A percentile compares a stretch with the other conserved stretches of the same genome.
These are phyloP conservation scores for Starmerella davenportii DNA, from an alignment of 805 yeast genomes.

Conservation along the genomic window DNA sequence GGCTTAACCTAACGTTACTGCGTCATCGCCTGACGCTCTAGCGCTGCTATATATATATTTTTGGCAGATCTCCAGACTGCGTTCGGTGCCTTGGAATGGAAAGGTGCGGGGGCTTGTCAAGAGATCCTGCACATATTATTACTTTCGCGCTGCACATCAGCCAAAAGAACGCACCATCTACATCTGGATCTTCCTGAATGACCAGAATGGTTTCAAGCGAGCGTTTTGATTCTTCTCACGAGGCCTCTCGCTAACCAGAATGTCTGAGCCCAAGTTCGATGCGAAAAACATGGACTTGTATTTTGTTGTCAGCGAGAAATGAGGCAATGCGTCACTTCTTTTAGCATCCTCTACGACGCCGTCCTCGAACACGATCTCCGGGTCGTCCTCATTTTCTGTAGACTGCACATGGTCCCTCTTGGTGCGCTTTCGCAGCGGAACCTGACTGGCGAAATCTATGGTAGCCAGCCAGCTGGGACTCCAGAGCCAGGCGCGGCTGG, in stretches of 20 bases:
- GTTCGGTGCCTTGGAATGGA: too few relatives aligned
- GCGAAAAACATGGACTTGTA: constrained; percentile 56
- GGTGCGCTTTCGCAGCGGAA: constrained; percentile 29
- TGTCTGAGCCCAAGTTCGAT: constrained; percentile 32
- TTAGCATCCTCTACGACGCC: constrained; percentile 20
- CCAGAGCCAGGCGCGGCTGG: constrained; percentile 56
- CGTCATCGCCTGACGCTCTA: too few relatives aligned
- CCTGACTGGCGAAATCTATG: constrained; percentile 43
- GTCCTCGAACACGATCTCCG: constrained; percentile 21
- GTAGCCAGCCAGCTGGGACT: constrained; percentile 68
- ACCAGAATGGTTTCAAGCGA: constrained; percentile 23
- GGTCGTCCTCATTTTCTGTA: constrained; percentile 18
- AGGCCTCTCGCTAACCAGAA: constrained; percentile 66
- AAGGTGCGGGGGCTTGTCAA: too few relatives aligned
- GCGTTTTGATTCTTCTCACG: constrained; percentile 27
- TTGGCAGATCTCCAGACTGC: too few relatives aligned
- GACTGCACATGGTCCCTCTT: constrained; percentile 6
- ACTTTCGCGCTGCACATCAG: too few relatives aligned
- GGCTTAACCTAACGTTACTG: too few relatives aligned
- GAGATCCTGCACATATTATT: too few relatives aligned
- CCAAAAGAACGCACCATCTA: too few relatives aligned
- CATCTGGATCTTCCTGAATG: constrained; percentile 16
- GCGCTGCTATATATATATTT: too few relatives aligned
- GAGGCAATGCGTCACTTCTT: constrained; percentile 6
- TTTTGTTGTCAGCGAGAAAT: constrained; percentile 57